Evolutionary conservation across 2,329 filamentous ascomycete species (phyloP), one percentile per base, ranked within the genome.

Genomic region (Penicillium sp.): DNA sequence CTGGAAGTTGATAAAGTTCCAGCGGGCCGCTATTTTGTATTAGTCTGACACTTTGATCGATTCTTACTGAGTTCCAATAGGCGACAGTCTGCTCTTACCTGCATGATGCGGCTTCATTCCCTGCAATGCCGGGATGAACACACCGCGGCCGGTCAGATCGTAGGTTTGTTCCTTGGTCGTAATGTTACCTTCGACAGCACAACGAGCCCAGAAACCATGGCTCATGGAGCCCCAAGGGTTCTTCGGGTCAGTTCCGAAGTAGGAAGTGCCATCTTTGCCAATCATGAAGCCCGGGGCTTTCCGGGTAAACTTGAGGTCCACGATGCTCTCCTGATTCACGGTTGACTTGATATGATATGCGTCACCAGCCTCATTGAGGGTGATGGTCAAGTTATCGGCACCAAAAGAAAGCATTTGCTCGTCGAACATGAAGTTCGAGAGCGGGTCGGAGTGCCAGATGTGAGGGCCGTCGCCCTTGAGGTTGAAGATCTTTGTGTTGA

Each of bases 101-200:
- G 88, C 85, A 62, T 98, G 93, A 65, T 98, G 92, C 27, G 92
- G 92, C 76, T 98, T 98, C 90, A 96, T 96, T 62, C 89, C 92
- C 70, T 96, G 92, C 34, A 96, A 71, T 27, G 87, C 89, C 64
- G 92, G 84, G 50, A 83, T 74, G 67, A 88, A 90, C 56, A 93
- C 71, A 20, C 81, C 88, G 47, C 74, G 78, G 40, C 90, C 90
- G 57, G 79, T 82, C 63, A 95, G 80, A 62, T 95, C 82, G 45
- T 95, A 73, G 25, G 84, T 79, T 32, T 87, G 86, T 22, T 86
- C 80, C 55, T 84, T 77, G 43, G 88, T 94, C 47, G 85, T 79
- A 62, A 96, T 87, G 51, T 76, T 85, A 35, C 92, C 92, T 65
- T 90, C 84, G 9, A 83, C 79, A 31, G 72, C 74, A 66, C 85